Evolutionary conservation across 2,329 filamentous ascomycete genomes (phyloP).

Genomic region (Grosmannia penicillata): DNA sequence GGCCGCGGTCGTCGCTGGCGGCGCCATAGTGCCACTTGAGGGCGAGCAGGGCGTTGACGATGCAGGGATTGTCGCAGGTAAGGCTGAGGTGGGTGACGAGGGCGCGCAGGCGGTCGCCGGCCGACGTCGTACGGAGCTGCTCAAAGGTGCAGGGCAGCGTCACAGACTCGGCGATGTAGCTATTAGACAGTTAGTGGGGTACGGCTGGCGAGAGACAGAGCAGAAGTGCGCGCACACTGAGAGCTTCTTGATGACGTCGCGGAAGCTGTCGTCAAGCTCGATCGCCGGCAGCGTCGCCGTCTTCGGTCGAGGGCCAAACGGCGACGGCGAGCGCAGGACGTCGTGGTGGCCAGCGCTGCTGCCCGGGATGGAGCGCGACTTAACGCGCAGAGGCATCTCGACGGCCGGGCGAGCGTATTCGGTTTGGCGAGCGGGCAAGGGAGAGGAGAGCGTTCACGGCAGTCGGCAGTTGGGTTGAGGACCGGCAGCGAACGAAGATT

Average conservation of each 20-base stretch:
- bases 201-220: constrained; percentile 6
- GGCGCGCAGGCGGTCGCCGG: constrained; percentile 39
- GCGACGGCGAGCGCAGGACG: constrained; percentile 20
- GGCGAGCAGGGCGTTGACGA: constrained; percentile 59
- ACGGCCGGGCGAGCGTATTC: too few relatives aligned
- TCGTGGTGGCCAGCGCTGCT: too few relatives aligned
- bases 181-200: constrained; percentile 14
- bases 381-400: constrained; percentile 23
- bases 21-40: constrained; percentile 61
- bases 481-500: too few relatives aligned
- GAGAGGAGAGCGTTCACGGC: too few relatives aligned
- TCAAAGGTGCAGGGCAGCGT: constrained; percentile 56
- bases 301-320: constrained; percentile 14
- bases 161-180: constrained; percentile 48
- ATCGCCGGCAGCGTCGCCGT: constrained; percentile 37
- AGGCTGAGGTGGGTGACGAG: constrained; percentile 50
- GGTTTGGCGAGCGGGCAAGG: too few relatives aligned
- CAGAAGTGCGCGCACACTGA: constrained; percentile 33
- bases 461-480: too few relatives aligned
- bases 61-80: constrained; percentile 50
- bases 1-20: constrained; percentile 45
- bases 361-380: constrained; percentile 15
- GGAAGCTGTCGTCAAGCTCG: constrained; percentile 41
- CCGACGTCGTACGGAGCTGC: constrained; percentile 52
- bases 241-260: constrained; percentile 51